Percentiles rank a stretch among this genome's conserved stretches.
These are phyloP conservation scores for Cinnamomum chago DNA, from an alignment of 164 flowering plant species.

Conservation along the genomic window DNA sequence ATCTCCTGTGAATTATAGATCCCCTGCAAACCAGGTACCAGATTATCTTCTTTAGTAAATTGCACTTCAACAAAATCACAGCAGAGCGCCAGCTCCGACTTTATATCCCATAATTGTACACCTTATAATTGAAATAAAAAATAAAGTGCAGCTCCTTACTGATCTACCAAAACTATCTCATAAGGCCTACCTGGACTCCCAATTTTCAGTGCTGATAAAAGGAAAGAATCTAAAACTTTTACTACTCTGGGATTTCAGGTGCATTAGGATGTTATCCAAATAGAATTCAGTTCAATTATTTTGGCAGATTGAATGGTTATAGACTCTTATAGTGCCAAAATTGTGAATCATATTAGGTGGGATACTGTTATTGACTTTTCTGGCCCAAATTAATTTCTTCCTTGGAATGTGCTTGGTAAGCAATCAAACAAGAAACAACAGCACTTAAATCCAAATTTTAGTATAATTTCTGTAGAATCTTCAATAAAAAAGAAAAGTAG, in stretches of 20 bases:
- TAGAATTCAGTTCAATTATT: too few relatives aligned
- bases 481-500: slow-evolving; percentile 3
- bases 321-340: too few relatives aligned
- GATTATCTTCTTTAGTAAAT: slow-evolving; percentile 15
- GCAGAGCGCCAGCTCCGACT: slow-evolving; percentile 1
- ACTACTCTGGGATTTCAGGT: too few relatives aligned
- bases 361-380: too few relatives aligned
- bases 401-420: not conserved
- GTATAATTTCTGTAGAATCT: not conserved
- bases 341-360: too few relatives aligned
- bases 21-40: slow-evolving; percentile 56
- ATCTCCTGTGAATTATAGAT: slow-evolving; percentile 60
- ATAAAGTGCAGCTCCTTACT: not conserved
- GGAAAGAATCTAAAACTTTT: too few relatives aligned
- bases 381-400: not conserved
- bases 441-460: not conserved
- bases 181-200: not conserved
- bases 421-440: too few relatives aligned
- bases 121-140: not conserved
- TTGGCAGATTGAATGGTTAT: too few relatives aligned
- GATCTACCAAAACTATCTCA: not conserved
- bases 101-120: not conserved
- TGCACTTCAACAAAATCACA: slow-evolving; percentile 6
- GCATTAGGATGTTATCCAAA: too few relatives aligned
- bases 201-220: too few relatives aligned